Base-by-base conservation (phyloP, 306 rosid species). In the Senna tora region DNA sequence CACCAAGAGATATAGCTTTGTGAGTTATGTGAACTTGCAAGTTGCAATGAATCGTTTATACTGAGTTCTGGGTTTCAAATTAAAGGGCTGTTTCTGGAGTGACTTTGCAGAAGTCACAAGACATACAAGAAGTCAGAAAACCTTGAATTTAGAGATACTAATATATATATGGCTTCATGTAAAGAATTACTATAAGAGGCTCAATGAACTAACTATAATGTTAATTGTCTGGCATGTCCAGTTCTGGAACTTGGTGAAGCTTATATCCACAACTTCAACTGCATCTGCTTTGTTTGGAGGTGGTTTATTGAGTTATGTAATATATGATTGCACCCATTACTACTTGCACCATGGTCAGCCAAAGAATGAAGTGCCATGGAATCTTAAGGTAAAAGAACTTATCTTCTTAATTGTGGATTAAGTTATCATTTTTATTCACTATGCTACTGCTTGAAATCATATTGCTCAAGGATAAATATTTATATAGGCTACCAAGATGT, bases 281-380 rank as follows among this genome's bases (percentile, higher is more conserved):
- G 61, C 96, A 38, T 96, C 99, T 69, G 99, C 94, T 52, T 60
- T 95, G 72, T 73, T 92, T 75, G 99, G 96, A 54, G 99, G 99
- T 2, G 93, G 96, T 65, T 82, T 95, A 55, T 77, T 95, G 87
- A 96, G 96, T 75, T 91, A 95, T 80, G 99, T 95, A 76, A 84
- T 91, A 43, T 95, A 95, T 77, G 99, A 95, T 75, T 84, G 87
- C 72, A 91, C 97, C 61, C 99, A 95, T 83, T 91, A 86, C 81
- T 95, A 91, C 80, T 77, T 95, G 67, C 99, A 95, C 86, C 97
- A 95, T 62, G 92, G 96, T 73, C 96, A 91, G 78, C 97, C 97
- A 42, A 74, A 84, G 55, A 82, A 63, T 38, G 84, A 81, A 36
- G 57, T 77, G 17, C 71, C 90, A 52, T 81, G 79, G 69, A 68